Evolutionary conservation across 257 asterid genomes (phyloP).

Genomic region (Fraxinus pennsylvanica): DNA sequence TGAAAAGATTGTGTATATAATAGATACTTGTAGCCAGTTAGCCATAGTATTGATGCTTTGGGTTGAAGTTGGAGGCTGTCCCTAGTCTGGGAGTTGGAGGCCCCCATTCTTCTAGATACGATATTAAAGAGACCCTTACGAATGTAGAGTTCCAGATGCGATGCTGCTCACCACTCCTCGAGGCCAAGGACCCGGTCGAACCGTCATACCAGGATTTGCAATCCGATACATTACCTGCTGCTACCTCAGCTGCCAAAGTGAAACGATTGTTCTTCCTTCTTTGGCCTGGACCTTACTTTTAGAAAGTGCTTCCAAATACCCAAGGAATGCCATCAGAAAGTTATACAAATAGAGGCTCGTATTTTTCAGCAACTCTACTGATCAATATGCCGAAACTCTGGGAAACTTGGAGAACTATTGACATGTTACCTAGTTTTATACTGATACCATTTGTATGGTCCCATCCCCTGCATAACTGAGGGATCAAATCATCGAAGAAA

Average conservation of each 20-base stretch:
- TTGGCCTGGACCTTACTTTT: not conserved
- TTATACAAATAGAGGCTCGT: not conserved
- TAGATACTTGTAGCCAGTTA: not conserved
- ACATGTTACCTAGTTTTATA: not conserved
- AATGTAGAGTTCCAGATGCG: not conserved
- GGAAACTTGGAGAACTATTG: constrained; percentile 1
- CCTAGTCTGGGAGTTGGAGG: no score
- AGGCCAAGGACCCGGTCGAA: not conserved
- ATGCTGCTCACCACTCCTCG: not conserved
- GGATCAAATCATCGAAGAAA: not conserved
- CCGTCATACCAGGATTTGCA: not conserved
- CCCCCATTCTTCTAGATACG: not conserved
- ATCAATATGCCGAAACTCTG: not conserved
- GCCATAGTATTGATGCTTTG: not conserved
- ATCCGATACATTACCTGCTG: not conserved
- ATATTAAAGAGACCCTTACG: not conserved
- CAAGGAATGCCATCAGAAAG: not conserved
- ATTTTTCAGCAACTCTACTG: not conserved
- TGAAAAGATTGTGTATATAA: constrained; percentile 28
- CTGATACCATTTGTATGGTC: not conserved
- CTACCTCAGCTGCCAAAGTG: not conserved
- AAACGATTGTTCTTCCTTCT: not conserved
- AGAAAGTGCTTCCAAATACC: not conserved
- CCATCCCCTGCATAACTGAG: not conserved
- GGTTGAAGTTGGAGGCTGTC: not conserved